These are phyloP conservation scores for Penstemon davidsonii DNA, from an alignment of 257 asterid genomes.

Conservation along the genomic window DNA sequence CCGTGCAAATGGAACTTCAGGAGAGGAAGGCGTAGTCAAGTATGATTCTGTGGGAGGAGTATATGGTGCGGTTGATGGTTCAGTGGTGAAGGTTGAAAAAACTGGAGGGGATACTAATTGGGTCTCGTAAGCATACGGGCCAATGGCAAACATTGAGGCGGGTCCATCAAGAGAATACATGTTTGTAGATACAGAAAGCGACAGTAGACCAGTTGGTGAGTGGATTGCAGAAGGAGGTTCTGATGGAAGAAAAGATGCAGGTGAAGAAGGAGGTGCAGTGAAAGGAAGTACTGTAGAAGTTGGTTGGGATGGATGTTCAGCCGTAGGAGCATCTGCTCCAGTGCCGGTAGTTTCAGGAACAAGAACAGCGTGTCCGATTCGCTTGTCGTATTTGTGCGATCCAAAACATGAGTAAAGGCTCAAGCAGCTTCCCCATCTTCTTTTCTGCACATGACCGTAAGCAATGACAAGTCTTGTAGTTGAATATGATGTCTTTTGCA, in stretches of 20 bases:
- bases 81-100: constrained; percentile 85
- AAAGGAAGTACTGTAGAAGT: constrained; percentile 67
- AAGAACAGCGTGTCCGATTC: constrained; percentile 76
- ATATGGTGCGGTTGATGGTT: constrained; percentile 94
- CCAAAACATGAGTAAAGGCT: constrained; percentile 85
- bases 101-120: constrained; percentile 94
- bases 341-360: constrained; percentile 55
- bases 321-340: constrained; percentile 40
- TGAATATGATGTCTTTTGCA: background rate
- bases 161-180: constrained; percentile 89
- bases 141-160: constrained; percentile 77
- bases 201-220: constrained; percentile 67
- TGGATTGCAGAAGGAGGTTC: constrained; percentile 81
- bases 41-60: constrained; percentile 97
- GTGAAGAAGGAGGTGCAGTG: constrained; percentile 93
- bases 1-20: constrained; percentile 95
- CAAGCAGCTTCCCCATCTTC: constrained; percentile 84
- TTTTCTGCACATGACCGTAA: constrained; percentile 52
- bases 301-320: constrained; percentile 50
- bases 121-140: constrained; percentile 90
- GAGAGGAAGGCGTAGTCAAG: constrained; percentile 91
- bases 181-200: constrained; percentile 59
- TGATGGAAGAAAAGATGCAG: constrained; percentile 84
- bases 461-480: background rate
- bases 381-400: constrained; percentile 51